Evolutionary conservation across 2,329 filamentous ascomycete genomes (phyloP), one percentile per base, ranked within the genome.

Genomic region (Raffaelea ambrosiae): DNA sequence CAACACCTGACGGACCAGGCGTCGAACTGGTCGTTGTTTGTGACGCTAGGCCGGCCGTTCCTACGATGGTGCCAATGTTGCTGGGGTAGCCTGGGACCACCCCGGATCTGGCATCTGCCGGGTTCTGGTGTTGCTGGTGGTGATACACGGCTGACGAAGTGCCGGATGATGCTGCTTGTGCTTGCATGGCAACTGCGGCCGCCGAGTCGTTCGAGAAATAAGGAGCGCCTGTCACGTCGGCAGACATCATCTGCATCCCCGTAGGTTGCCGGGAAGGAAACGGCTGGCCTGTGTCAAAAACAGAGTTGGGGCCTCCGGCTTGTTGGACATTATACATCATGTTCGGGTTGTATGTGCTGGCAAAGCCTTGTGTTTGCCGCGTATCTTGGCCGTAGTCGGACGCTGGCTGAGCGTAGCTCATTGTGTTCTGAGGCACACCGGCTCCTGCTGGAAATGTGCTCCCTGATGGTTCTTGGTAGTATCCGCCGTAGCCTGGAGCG

Each of bases 301-400:
- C 73, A 26, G 58, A 43, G 68, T 70, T 72, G 67, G 79, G 77
- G 54, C 73, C 68, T 52, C 70, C 71, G 59, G 80, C 71, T 62
- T 83, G 81, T 61, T 76, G 71, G 59, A 90, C 84, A 68, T 82
- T 83, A 72, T 94, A 94, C 76, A 93, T 83, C 70, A 91, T 81
- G 54, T 90, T 80, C 54, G 81, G 66, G 59, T 71, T 81, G 71
- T 77, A 85, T 62, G 57, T 64, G 64, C 69, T 70, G 60, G 69
- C 65, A 58, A 79, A 82, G 55, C 64, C 64, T 57, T 74, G 74
- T 53, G 73, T 65, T 59, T 73, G 73, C 54, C 77, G 73, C 55
- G 76, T 73, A 52, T 82, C 79, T 55, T 81, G 76, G 51, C 73
- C 70, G 64, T 86, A 88, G 57, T 82, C 81, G 41, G 57, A 48